Evolutionary conservation across 306 rosid species (phyloP), one percentile per base, ranked within the genome.

Genomic region (Inga laurina): DNA sequence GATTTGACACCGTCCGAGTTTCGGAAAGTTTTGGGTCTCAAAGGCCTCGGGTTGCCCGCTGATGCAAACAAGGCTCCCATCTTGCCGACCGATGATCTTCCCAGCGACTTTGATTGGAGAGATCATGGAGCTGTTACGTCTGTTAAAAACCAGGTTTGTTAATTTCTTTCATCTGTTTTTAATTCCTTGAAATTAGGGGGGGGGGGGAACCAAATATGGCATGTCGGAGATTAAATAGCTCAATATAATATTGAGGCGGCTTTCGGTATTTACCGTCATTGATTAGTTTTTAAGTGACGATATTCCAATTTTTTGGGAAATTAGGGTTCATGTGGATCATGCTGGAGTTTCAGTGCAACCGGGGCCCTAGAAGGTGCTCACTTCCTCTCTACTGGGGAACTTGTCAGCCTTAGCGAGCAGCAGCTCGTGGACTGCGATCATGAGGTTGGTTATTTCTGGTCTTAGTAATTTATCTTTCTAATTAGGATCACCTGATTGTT

Each of bases 311-410:
- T 44, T 76, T 80, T 83, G 59, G 64, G 51, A 65, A 85, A 82
- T 79, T 77, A 96, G 99, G 98, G 98, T 46, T 92, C 97, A 3
- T 97, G 99, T 76, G 99, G 99, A 64, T 97, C 99, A 2, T 97
- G 99, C 90, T 94, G 98, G 98, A 96, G 99, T 85, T 96, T 96
- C 88, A 96, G 98, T 72, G 82, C 99, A 7, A 90, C 94, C 18
- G 99, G 99, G 45, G 99, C 99, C 12, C 84, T 97, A 73, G 98
- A 97, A 92, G 99, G 99, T 86, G 98, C 98, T 74, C 90, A 94
- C 79, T 94, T 87, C 82, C 92, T 97, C 8, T 81, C 98, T 6
- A 94, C 97, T 0, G 93, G 99, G 37, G 79, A 94, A 51, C 99
- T 97, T 65, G 93, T 89, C 37, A 97, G 97, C 86, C 96, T 97